Conservation (phyloP, 495 filamentous ascomycete species). For the Cercophora newfieldiana region DNA sequence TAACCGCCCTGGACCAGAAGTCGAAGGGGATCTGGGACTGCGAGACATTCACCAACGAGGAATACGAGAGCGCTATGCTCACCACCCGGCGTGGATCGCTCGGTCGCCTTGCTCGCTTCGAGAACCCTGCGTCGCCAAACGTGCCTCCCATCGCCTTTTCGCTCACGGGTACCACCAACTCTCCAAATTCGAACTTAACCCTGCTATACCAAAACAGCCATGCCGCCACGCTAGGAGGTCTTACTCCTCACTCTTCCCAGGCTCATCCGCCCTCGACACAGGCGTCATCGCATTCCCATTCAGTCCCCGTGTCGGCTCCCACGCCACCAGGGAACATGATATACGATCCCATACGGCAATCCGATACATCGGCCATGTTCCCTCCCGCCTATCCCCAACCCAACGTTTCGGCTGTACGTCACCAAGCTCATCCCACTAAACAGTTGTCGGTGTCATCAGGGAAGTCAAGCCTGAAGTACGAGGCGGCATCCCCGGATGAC, state of each 20-base stretch:
- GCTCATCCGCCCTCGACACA: slow-evolving; percentile 1
- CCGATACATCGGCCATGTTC: slow-evolving; percentile 43
- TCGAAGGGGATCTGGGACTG: slow-evolving; percentile 81
- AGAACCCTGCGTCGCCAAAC: slow-evolving; percentile 40
- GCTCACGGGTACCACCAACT: slow-evolving; percentile 78
- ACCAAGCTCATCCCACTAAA: slow-evolving; percentile 34
- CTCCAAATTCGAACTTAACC: slow-evolving; percentile 74
- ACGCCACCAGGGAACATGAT: slow-evolving; percentile 53
- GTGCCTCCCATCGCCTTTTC: slow-evolving; percentile 69
- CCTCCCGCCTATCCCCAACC: slow-evolving; percentile 49
- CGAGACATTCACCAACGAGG: slow-evolving; percentile 73
- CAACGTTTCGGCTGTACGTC: slow-evolving; percentile 45
- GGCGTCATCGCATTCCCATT: slow-evolving; percentile 8
- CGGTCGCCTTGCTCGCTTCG: slow-evolving; percentile 31
- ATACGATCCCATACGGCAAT: slow-evolving; percentile 54
- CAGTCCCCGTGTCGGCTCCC: slow-evolving; percentile 36
- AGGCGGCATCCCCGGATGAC: slow-evolving; percentile 35
- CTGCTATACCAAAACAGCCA: slow-evolving; percentile 62
- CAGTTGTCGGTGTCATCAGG: slow-evolving; percentile 31
- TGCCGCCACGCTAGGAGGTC: slow-evolving; percentile 22
- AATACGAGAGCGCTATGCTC: slow-evolving; percentile 65
- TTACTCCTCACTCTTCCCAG: slow-evolving; percentile 21
- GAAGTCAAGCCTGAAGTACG: slow-evolving; percentile 42
- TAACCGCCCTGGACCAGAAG: slow-evolving; percentile 83
- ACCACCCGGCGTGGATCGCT: slow-evolving; percentile 56